These are phyloP conservation scores for Pyrenopolyporus hunteri DNA, from an alignment of 495 filamentous ascomycete genomes.

Conservation along the genomic window DNA sequence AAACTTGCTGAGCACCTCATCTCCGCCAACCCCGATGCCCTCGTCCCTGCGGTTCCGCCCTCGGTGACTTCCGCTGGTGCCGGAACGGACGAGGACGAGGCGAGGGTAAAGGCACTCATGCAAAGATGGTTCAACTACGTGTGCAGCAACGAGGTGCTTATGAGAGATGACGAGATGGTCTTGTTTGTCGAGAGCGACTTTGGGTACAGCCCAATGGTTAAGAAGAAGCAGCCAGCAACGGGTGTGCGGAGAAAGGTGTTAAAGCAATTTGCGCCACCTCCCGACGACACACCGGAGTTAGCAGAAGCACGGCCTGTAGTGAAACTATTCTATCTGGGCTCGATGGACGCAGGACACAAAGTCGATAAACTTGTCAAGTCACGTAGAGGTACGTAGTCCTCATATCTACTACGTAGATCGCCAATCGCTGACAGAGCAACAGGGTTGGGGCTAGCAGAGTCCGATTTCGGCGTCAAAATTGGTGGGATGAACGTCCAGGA, in stretches of 20 bases:
- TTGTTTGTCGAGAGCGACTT: constrained; percentile 98
- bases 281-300: constrained; percentile 95
- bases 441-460: constrained; percentile 92
- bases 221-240: constrained; percentile 96
- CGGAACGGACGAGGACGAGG: constrained; percentile 96
- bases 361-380: constrained; percentile 92
- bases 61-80: constrained; percentile 90
- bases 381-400: constrained; percentile 72
- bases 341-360: constrained; percentile 95
- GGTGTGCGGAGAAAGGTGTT: constrained; percentile 92
- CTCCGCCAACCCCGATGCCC: constrained; percentile 91
- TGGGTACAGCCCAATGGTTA: constrained; percentile 93
- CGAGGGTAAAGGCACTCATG: constrained; percentile 82
- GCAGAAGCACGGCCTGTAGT: constrained; percentile 86
- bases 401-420: not conserved
- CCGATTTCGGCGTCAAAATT: constrained; percentile 90
- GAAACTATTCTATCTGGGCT: constrained; percentile 93
- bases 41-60: constrained; percentile 96
- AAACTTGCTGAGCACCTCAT: constrained; percentile 95
- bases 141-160: constrained; percentile 88
- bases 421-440: constrained; percentile 27
- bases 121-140: constrained; percentile 96
- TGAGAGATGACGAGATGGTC: constrained; percentile 94
- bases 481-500: constrained; percentile 86
- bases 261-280: constrained; percentile 98